Evolutionary conservation across 2,329 filamentous ascomycete genomes (phyloP), one percentile per base, ranked within the genome.

Genomic region (Neopestalotiopsis sp.): DNA sequence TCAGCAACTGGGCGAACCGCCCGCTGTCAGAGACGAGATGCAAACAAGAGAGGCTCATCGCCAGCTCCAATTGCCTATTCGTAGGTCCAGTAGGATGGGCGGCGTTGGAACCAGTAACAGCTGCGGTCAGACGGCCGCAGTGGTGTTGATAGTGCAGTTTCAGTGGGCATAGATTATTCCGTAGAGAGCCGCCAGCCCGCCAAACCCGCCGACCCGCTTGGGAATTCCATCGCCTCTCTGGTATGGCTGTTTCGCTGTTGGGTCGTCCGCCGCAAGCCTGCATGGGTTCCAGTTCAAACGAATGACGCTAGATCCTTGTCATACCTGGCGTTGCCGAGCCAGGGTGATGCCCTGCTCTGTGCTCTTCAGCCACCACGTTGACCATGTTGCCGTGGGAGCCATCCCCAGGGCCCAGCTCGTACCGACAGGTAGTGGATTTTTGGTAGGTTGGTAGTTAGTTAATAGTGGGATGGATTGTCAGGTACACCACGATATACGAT

Each of bases 261-360:
- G 45, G 10, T 20, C 20, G 45, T 28, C 20, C 20, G 45, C 20
- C 20, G 45, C 45, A n/a, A 13, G 14, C 42, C n/a, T 20, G 17
- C 45, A n/a, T 53, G 45, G 17, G 9, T 17, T 53, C 20, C 17
- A 20, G 45, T 53, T 24, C 45, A 53, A 53, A 53, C 45, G 45
- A 53, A 53, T 53, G 45, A 53, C 45, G 45, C 45, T 53, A n/a
- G 45, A 53, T 53, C 45, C 45, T 53, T 53, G 45, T 53, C 45
- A n/a, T 24, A 53, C 45, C 45, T 53, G 45, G 45, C 45, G 45
- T 53, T 53, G 45, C 45, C 45, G 45, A 53, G 20, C 45, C 45
- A 53, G 45, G 45, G 45, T 53, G 45, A n/a, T 53, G 45, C 45
- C 45, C 45, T 53, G 45, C 45, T 53, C 17, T 53, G 45, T 7